phyloP scores from a whole-genome alignment of 179 eudicot genomes.

The Pouteria campechiana region DNA sequence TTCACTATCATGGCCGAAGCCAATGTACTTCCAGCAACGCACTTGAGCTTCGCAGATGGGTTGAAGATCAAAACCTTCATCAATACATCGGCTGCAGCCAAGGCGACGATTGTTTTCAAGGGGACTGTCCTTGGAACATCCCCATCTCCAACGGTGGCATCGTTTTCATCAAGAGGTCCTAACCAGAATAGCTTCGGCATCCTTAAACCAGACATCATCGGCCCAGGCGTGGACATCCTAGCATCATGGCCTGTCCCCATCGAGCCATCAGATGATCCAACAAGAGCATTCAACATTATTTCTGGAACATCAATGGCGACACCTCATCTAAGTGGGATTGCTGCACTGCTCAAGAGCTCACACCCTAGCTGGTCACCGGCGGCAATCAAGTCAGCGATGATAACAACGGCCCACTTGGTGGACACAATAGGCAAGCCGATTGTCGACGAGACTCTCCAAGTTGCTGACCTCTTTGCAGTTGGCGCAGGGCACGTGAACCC shows the following conservation, averaged over 20 bases:
- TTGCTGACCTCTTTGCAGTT: not conserved
- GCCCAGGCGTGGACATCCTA: constrained; percentile 8
- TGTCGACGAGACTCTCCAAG: not conserved
- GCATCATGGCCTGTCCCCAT: constrained; percentile 9
- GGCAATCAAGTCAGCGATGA: constrained; percentile 2
- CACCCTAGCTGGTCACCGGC: constrained; percentile 9
- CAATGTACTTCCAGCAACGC: constrained; percentile 9
- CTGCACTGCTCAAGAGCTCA: constrained; percentile 4
- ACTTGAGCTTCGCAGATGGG: not conserved
- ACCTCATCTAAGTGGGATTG: constrained; percentile 9
- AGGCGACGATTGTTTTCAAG: constrained; percentile 5
- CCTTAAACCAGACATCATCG: constrained; percentile 4
- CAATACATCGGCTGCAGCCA: constrained; percentile 1
- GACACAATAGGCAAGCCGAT: not conserved
- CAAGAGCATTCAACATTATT: constrained; percentile 4
- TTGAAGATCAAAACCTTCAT: not conserved
- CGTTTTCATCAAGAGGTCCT: constrained; percentile 9
- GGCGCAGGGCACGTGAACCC: constrained; percentile 6
- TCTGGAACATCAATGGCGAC: constrained; percentile 10
- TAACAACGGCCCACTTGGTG: not conserved
- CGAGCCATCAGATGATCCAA: not conserved
- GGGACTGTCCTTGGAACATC: constrained; percentile 7
- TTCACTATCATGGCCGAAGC: not conserved
- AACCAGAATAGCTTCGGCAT: constrained; percentile 4
- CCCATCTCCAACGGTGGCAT: not conserved